Base-by-base conservation (phyloP, 2,329 filamentous ascomycete genomes). In the Exophiala xenobiotica region DNA sequence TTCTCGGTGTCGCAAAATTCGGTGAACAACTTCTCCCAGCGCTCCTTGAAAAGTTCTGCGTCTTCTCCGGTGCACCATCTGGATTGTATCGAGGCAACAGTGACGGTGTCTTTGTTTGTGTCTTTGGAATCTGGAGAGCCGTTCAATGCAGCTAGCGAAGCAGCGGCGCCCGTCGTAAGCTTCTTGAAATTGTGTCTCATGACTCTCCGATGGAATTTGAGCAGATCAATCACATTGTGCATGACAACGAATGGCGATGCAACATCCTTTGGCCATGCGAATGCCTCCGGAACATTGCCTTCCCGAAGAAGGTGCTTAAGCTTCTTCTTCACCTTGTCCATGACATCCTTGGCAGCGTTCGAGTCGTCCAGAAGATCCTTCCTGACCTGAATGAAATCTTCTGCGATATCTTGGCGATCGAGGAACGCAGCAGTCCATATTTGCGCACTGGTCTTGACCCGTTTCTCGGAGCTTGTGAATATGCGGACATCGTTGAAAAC, bases 301-400 rank as follows among this genome's bases (percentile, higher is more conserved):
- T 96, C 88, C 23, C 93, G 85, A 51, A 99, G 72, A 16, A 99
- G 78, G 1, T 89, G 86, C 74, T 99, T 99, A 22, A 99, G 80
- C 82, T 95, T 96, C 81, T 99, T 99, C 79, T 99, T 99, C 49
- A 99, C 93, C 71, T 96, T 96, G 72, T 99, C 95, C 88, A 96
- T 99, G 65, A 96, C 90, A 67, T 99, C 93, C 69, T 99, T 99
- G 51, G 93, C 93, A 3, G 93, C 93, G 68, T 99, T 99, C 0
- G 91, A 97, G 67, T 99, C 93, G 67, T 99, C 93, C 2, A 99
- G 75, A 5, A 99, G 79, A 70, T 97, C 91, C 67, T 99, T 99
- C 46, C 93, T 85, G 50, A 97, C 86, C 26, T 84, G 87, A 57
- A 99, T 95, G 59, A 89, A 90, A 63, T 95, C 88, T 19, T 89